These are phyloP conservation scores for Torulaspora franciscae DNA, from an alignment of 805 yeast species.

Conservation along the genomic window DNA sequence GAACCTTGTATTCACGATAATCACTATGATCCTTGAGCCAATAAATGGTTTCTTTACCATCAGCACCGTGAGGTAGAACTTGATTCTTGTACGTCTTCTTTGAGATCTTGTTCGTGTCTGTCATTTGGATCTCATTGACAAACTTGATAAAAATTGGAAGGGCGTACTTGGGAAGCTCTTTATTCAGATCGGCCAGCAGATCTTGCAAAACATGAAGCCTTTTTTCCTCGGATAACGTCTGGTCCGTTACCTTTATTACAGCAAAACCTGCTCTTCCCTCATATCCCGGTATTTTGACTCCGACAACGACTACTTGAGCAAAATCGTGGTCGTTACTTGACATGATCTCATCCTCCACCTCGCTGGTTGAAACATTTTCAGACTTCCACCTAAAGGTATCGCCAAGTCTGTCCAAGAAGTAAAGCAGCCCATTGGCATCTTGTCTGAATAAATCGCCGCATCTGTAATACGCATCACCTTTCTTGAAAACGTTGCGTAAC, in stretches of 20 bases:
- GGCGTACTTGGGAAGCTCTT: conserved; percentile 73
- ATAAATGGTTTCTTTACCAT: conserved; percentile 56
- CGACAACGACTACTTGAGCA: conserved; percentile 78
- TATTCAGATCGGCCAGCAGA: conserved; percentile 36
- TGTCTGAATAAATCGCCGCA: conserved; percentile 75
- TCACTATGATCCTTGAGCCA: conserved; percentile 55
- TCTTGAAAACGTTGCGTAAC: conserved; percentile 62
- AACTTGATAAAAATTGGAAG: conserved; percentile 78
- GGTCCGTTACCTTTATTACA: conserved; percentile 51
- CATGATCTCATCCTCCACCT: conserved; percentile 73
- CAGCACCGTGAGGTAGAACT: conserved; percentile 59
- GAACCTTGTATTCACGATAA: conserved; percentile 45
- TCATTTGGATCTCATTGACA: conserved; percentile 53
- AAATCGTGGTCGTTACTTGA: conserved; percentile 36
- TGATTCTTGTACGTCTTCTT: conserved; percentile 66
- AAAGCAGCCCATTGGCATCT: conserved; percentile 65
- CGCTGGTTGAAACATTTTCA: conserved; percentile 90
- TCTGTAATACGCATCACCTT: conserved; percentile 90
- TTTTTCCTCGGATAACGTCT: conserved; percentile 19
- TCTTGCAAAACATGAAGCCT: conserved; percentile 36
- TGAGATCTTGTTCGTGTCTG: conserved; percentile 79
- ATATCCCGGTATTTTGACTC: conserved; percentile 75
- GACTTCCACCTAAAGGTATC: conserved; percentile 97
- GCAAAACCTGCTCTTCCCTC: conserved; percentile 96
- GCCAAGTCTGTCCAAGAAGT: conserved; percentile 88